Evolutionary conservation across 306 rosid species (phyloP), one percentile per base, ranked within the genome.

Genomic region (Vigna radiata): DNA sequence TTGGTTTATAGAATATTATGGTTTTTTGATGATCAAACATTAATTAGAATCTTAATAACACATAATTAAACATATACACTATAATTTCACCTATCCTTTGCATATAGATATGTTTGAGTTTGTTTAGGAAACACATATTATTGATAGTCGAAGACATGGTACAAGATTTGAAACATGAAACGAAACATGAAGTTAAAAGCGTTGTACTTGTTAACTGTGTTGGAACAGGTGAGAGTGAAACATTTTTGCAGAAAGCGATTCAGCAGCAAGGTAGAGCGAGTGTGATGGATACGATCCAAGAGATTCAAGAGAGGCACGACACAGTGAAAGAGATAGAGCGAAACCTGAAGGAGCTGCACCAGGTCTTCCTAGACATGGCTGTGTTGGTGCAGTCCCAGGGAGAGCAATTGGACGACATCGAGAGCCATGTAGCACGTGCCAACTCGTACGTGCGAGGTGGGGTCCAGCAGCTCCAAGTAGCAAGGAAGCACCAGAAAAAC

Each of bases 281-380:
- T 27, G 80, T 92, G n/a, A 66, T 92, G 83, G 96, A 92, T 83
- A 88, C 92, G 18, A 92, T 92, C 55, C 86, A 86, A 3, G 97
- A 92, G 86, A 92, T 92, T 80, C 97, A 92, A 80, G 97, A 92
- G 86, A 84, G 97, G 52, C 96, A 92, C 60, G 96, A 92, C 73
- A 91, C 93, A 0, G 96, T 92, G 8, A 90, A 86, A 21, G 97
- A 90, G 31, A 88, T 92, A 75, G 97, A 90, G 83, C 86, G 85
- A 77, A 87, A 85, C 50, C 96, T 92, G 14, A 85, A 84, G 18
- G 97, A 92, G 82, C 85, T 92, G 37, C 97, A 92, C 86, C 97
- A 92, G 37, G 96, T 92, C 46, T 92, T 92, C 77, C 8, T 92
- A 75, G 97, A 92, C 89, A 92, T 92, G 96, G 89, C 96, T 2